Base-by-base conservation (phyloP, 2,329 filamentous ascomycete species). In the Ophiostoma angusticollis region DNA sequence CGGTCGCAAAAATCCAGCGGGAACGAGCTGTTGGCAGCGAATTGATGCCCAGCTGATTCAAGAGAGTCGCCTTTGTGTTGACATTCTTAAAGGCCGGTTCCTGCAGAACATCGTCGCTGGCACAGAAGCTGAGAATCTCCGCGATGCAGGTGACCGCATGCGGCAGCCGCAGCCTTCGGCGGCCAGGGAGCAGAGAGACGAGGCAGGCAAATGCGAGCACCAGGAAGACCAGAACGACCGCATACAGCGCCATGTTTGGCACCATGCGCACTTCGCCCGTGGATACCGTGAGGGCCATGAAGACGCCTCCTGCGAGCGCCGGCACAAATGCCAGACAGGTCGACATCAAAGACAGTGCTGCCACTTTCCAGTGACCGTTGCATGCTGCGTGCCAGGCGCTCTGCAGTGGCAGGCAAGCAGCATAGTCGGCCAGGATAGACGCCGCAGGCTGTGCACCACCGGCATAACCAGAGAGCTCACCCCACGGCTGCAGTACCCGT, bases 71-170 rank as follows among this genome's bases (percentile, higher is more conserved):
- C 47, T 78, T 79, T n/a, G 68, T 77, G 3, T 80, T 49, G 22
- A 45, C 74, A 27, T 77, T 71, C 36, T 76, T 69, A 54, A 95
- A 89, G 0, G 80, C 72, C 9, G 76, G 68, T 52, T 94, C 86
- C 5, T 72, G 65, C 2, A 84, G 63, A 14, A 93, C 63, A 18
- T 80, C 78, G 31, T 78, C 78, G 48, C 79, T 78, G 43, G 83
- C 76, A 30, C 89, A 65, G 54, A 89, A 87, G 52, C 76, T 80
- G 49, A 93, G 70, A 17, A 87, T 66, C 54, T 87, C 84, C 1
- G 82, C 81, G 14, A 93, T 66, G 33, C 72, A 84, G 44, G 69
- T 72, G 29, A 83, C 76, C 5, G 69, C 68, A 54, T 93, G 85
- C 0, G 85, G 84, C 2, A 93, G 69, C 30, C 78, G 64, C 47